Base-by-base conservation (phyloP, 2,329 filamentous ascomycete genomes). In the Huntiella moniliformis region DNA sequence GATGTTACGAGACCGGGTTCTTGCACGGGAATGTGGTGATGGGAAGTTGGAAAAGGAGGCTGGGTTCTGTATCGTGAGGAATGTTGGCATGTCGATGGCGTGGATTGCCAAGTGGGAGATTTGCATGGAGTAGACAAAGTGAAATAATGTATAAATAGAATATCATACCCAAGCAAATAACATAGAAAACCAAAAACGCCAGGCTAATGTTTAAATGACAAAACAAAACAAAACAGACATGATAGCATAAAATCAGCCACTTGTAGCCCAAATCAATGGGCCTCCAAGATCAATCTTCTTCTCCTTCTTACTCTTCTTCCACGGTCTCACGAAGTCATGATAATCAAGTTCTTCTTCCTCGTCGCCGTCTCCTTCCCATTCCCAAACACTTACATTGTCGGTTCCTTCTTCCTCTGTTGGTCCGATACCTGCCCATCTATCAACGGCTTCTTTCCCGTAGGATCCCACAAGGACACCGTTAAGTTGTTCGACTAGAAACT, bases 91-190 rank as follows among this genome's bases (percentile, higher is more conserved):
- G 61, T 76, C 66, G 32, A 65, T 91, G 4, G 88, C 84, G 2
- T 79, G 87, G 63, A 60, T 96, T 52, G 88, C 76, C 2, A 66
- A 64, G 52, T 94, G 87, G 87, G 79, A 88, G 54, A 57, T 77
- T 28, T 53, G 22, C 34, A 11, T 33, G 28, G 12, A 62, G 77
- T 33, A 48, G 54, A 38, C 4, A 11, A 36, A 22, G 6, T 15
- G 11, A 28, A 28, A n/a, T 15, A 12, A 43, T 36, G 4, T 34
- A 36, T 37, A 33, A 11, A 36, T 11, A 33, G 42, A 28, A 35
- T 32, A 15, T 33, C 18, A 11, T 38, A 5, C 11, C 38, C 31
- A 28, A 36, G 5, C 15, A 13, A 36, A 37, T 6, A 17, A 28
- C 17, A 18, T 28, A 16, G 16, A 12, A 38, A 22, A 4, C 40